Percentiles rank a stretch among this genome's conserved stretches.
Evolutionary conservation across 768 basidiomycete genomes (phyloP).

Genomic region (Mrakia frigida): DNA sequence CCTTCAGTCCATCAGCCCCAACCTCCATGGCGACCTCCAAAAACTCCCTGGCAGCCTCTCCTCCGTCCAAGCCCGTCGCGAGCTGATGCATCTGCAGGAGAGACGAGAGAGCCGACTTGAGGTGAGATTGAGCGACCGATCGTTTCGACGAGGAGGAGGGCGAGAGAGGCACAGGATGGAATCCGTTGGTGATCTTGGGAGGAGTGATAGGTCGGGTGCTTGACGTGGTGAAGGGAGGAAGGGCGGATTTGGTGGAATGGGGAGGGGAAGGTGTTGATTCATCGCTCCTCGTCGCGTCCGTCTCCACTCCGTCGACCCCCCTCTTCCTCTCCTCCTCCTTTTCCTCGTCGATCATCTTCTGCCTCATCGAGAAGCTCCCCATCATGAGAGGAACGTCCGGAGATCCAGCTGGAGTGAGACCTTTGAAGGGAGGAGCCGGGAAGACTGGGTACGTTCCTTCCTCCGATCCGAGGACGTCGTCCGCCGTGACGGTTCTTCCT

Average conservation of each 20-base stretch:
- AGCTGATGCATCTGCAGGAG: background rate
- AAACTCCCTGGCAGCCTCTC: background rate
- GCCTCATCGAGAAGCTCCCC: background rate
- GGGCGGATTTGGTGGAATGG: background rate
- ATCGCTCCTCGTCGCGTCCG: background rate
- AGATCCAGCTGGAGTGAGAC: constrained; percentile 19
- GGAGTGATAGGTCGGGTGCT: background rate
- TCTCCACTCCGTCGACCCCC: background rate
- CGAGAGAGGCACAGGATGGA: background rate
- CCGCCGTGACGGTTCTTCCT: background rate
- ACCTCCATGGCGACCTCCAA: constrained; percentile 10
- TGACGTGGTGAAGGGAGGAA: background rate
- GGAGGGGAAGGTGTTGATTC: background rate
- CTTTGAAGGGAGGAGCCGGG: constrained; percentile 24
- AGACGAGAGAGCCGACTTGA: background rate
- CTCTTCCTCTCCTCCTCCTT: background rate
- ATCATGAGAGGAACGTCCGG: background rate
- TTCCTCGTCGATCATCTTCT: background rate
- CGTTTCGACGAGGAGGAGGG: background rate
- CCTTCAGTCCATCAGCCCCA: constrained; percentile 3
- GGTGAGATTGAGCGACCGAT: background rate
- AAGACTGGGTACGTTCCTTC: constrained; percentile 12
- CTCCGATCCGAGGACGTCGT: background rate
- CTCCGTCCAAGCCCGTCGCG: background rate
- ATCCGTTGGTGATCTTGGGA: background rate